Conservation (phyloP, 2,329 filamentous ascomycete genomes). For the Fusarium buharicum region DNA sequence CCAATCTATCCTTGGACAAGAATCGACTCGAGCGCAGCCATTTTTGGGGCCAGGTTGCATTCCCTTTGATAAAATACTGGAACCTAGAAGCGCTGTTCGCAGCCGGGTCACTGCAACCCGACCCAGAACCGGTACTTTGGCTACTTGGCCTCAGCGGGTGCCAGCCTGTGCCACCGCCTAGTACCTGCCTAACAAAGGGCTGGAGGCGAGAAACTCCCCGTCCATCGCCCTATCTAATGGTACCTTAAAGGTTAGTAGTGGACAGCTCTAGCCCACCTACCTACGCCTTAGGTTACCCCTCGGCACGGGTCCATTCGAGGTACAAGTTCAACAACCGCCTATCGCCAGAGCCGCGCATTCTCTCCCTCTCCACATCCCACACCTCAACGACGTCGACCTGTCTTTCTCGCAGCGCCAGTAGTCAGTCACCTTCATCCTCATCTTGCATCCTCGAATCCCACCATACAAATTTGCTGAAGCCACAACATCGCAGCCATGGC, state of each 20-base stretch:
- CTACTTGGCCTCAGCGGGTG: constrained; percentile 33
- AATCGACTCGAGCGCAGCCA: constrained; percentile 31
- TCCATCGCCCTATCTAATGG: constrained; percentile 16
- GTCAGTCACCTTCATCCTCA: constrained; percentile 32
- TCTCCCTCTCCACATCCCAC: constrained; percentile 49
- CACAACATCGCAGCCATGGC: constrained; percentile 74
- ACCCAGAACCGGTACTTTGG: constrained; percentile 2
- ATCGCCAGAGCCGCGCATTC: constrained; percentile 49
- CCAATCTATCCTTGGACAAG: constrained; percentile 18
- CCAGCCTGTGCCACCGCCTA: constrained; percentile 27
- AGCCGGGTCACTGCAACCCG: constrained; percentile 1
- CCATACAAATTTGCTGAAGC: constrained; percentile 28
- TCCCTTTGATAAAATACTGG: constrained; percentile 36
- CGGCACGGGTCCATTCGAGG: constrained; percentile 37
- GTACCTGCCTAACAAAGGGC: constrained; percentile 25
- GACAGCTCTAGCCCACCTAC: constrained; percentile 24
- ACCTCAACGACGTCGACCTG: constrained; percentile 46
- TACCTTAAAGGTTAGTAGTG: neutral
- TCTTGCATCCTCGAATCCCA: constrained; percentile 27
- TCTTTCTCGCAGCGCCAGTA: constrained; percentile 42
- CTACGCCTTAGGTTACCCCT: constrained; percentile 39
- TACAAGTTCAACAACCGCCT: constrained; percentile 45
- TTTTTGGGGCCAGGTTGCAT: constrained; percentile 46
- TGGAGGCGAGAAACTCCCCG: constrained; percentile 12
- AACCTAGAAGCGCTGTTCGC: constrained; percentile 19